Percentiles rank a stretch among this genome's conserved stretches.
Evolutionary conservation across 441 rosid species (phyloP).

Genomic region (Macaranga tanarius): DNA sequence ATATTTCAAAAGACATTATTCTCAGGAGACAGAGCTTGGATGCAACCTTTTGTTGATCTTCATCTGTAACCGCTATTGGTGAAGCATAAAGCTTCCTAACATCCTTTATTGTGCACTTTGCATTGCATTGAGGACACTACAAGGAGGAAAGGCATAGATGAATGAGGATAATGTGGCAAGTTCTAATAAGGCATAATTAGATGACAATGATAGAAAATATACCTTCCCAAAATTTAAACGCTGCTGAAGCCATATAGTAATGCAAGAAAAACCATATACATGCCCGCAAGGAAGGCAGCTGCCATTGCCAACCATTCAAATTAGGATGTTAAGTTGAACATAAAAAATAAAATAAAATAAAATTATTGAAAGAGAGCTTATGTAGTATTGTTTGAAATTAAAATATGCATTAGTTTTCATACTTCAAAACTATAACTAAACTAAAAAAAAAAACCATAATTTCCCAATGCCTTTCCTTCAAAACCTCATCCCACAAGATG

Average conservation of each 20-base stretch:
- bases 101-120: not conserved
- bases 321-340: not conserved
- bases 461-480: not conserved
- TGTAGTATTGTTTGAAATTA: not conserved
- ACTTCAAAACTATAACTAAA: not conserved
- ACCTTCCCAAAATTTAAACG: not conserved
- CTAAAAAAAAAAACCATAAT: too few species aligned
- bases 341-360: not conserved
- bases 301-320: not conserved
- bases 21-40: not conserved
- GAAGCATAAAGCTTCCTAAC: conserved; percentile 14
- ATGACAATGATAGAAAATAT: not conserved
- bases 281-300: conserved; percentile 22
- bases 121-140: conserved; percentile 16
- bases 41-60: not conserved
- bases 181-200: not conserved
- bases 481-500: not conserved
- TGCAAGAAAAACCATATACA: conserved; percentile 14
- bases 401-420: not conserved
- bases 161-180: not conserved
- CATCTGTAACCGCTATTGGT: conserved; percentile 3
- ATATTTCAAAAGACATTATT: not conserved
- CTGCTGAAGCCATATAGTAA: conserved; percentile 9
- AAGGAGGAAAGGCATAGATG: not conserved
- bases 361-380: not conserved